Evolutionary conservation across 371 early-diverging fungal species (phyloP), one percentile per base, ranked within the genome.

Genomic region (Mucor velutinosus): DNA sequence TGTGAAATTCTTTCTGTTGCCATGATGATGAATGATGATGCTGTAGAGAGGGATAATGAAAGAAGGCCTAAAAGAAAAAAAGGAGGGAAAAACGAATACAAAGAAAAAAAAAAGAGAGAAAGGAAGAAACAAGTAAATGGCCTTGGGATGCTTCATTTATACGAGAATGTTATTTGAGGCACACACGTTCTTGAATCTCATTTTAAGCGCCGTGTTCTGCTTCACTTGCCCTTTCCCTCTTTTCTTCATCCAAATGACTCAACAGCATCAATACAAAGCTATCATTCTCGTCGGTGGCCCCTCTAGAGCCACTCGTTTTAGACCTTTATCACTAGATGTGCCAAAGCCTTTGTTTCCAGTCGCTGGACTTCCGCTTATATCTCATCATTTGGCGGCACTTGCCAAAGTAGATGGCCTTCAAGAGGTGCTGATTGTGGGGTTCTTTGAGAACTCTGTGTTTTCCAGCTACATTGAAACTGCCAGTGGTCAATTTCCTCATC

Each of bases 311-410:
- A 97, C 97, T 15, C 92, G 97, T 41, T 97, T 98, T 87, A 90
- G 98, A 41, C 97, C 98, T 27, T 84, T 98, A 65, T 95, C 95
- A 65, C 87, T 97, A 82, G 91, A 94, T 70, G 87, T 90, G 12
- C 98, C 98, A 37, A 97, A 98, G 75, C 97, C 97, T n/a, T 83
- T 98, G 60, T 98, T 98, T 83, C 97, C 97, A 1, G 93, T 98
- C 55, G 98, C 96, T 23, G 97, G 97, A 55, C 84, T 88, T 35
- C 96, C 99, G 69, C 91, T 97, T 82, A 92, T 97, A 81, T 91
- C 92, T 70, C 99, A 98, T 82, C 99, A 97, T 78, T 88, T 97
- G 65, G 86, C 88, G 27, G 95, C 97, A 7, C 87, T 98, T 29
- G 90, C 95, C 25, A 92, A 92, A 83, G 85, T 96, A 47, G 80